These are phyloP conservation scores for Ramularia collo-cygni DNA, from an alignment of 2,329 filamentous ascomycete species.

Conservation along the genomic window DNA sequence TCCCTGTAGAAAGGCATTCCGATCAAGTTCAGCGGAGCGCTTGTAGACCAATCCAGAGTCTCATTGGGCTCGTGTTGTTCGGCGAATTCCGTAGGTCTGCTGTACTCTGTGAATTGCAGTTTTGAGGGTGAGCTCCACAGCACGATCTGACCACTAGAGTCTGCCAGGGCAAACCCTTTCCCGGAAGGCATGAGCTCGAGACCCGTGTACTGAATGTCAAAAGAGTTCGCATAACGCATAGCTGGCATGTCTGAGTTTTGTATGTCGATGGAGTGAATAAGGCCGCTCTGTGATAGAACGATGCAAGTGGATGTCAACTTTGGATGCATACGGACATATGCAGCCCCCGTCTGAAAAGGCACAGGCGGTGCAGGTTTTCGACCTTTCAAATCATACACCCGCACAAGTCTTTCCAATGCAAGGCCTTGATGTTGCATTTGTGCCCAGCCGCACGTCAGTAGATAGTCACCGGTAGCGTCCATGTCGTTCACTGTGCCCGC, in stretches of 20 bases:
- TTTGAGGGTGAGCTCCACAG: conserved; percentile 85
- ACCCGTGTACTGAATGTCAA: conserved; percentile 62
- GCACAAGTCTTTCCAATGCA: conserved; percentile 86
- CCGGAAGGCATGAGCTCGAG: conserved; percentile 85
- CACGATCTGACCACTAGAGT: conserved; percentile 70
- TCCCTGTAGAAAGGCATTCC: conserved; percentile 95
- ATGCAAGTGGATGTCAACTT: conserved; percentile 92
- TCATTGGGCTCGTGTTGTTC: conserved; percentile 55
- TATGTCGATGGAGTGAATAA: conserved; percentile 92
- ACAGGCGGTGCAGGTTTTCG: conserved; percentile 83
- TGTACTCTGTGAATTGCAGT: conserved; percentile 77
- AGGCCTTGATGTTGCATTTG: conserved; percentile 70
- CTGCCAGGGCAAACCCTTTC: conserved; percentile 74
- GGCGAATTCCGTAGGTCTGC: conserved; percentile 69
- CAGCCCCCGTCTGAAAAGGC: conserved; percentile 83
- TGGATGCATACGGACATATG: conserved; percentile 93
- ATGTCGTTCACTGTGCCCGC: conserved; percentile 87
- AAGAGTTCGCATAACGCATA: conserved; percentile 73
- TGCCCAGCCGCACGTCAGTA: conserved; percentile 92
- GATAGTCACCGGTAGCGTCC: conserved; percentile 91
- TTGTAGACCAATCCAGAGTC: conserved; percentile 38
- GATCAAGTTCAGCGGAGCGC: conserved; percentile 74
- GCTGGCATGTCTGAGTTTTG: conserved; percentile 88
- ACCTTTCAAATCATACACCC: conserved; percentile 92
- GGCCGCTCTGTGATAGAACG: conserved; percentile 82